These are phyloP conservation scores for Elsinoe perseae DNA, from an alignment of 2,329 filamentous ascomycete genomes.

Conservation along the genomic window DNA sequence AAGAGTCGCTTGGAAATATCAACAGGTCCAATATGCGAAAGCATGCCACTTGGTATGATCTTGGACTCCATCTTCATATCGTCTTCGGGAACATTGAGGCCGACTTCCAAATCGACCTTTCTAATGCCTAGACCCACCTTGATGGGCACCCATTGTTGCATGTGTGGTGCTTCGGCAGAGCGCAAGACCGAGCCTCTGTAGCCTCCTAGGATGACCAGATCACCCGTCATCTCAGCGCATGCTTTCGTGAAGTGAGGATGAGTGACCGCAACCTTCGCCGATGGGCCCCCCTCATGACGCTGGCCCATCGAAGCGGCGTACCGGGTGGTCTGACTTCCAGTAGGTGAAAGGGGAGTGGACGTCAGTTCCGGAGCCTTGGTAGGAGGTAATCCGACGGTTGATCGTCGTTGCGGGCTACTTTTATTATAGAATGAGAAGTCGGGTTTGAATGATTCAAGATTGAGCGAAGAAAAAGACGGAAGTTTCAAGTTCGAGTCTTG, in stretches of 20 bases:
- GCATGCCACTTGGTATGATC: slow-evolving; percentile 80
- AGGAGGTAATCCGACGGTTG: not conserved
- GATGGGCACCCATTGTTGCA: slow-evolving; percentile 90
- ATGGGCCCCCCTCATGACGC: slow-evolving; percentile 4
- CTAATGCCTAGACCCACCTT: slow-evolving; percentile 87
- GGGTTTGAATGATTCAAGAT: slow-evolving; percentile 39
- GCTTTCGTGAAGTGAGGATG: slow-evolving; percentile 48
- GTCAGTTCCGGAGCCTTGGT: not conserved
- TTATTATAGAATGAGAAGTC: slow-evolving; percentile 20
- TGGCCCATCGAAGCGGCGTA: slow-evolving; percentile 9
- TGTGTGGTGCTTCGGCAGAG: slow-evolving; percentile 69
- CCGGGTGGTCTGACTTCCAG: not conserved
- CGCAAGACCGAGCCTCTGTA: slow-evolving; percentile 86
- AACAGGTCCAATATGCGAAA: slow-evolving; percentile 85
- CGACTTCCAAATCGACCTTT: slow-evolving; percentile 85
- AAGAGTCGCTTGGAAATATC: slow-evolving; percentile 80
- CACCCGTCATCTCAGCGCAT: slow-evolving; percentile 65
- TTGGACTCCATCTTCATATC: slow-evolving; percentile 74
- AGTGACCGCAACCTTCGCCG: slow-evolving; percentile 29
- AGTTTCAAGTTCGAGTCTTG: slow-evolving; percentile 72
- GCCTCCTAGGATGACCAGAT: slow-evolving; percentile 81
- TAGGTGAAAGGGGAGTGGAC: not conserved
- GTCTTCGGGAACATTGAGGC: slow-evolving; percentile 63
- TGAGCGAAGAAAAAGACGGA: slow-evolving; percentile 45
- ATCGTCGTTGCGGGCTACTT: not conserved